Evolutionary conservation across 805 yeast genomes (phyloP).

Genomic region (Debaryomyces tyrocola): DNA sequence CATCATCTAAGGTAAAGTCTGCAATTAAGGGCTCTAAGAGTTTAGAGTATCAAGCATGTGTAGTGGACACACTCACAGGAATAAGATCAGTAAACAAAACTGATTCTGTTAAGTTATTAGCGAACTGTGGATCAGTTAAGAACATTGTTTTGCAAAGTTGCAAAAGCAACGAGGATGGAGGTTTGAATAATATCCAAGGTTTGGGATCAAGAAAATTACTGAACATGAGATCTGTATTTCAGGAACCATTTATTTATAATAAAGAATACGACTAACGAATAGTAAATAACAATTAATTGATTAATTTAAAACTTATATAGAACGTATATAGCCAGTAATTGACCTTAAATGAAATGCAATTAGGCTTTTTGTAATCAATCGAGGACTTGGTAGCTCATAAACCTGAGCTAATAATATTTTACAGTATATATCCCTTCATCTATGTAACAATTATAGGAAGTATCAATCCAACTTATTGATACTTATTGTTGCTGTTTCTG

Average conservation of each 20-base stretch:
- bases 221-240: constrained; percentile 39
- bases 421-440: too few species aligned
- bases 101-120: constrained; percentile 50
- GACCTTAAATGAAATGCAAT: too few species aligned
- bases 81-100: constrained; percentile 53
- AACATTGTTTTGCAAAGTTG: constrained; percentile 37
- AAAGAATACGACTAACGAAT: constrained; percentile 25
- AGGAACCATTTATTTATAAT: constrained; percentile 53
- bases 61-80: constrained; percentile 46
- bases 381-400: too few species aligned
- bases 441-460: too few species aligned
- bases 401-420: too few species aligned
- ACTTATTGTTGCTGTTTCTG: neutral
- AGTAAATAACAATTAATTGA: too few species aligned
- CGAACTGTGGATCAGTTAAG: constrained; percentile 47
- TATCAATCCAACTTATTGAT: too few species aligned
- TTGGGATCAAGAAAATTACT: constrained; percentile 48
- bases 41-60: constrained; percentile 44
- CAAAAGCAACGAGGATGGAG: constrained; percentile 19
- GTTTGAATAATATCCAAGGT: constrained; percentile 38
- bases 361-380: too few species aligned
- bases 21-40: constrained; percentile 44
- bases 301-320: too few species aligned
- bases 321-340: too few species aligned
- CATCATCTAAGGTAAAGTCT: constrained; percentile 26